Conservation (phyloP, 352 stramenopile species). For the Phytopythium sindhum region DNA sequence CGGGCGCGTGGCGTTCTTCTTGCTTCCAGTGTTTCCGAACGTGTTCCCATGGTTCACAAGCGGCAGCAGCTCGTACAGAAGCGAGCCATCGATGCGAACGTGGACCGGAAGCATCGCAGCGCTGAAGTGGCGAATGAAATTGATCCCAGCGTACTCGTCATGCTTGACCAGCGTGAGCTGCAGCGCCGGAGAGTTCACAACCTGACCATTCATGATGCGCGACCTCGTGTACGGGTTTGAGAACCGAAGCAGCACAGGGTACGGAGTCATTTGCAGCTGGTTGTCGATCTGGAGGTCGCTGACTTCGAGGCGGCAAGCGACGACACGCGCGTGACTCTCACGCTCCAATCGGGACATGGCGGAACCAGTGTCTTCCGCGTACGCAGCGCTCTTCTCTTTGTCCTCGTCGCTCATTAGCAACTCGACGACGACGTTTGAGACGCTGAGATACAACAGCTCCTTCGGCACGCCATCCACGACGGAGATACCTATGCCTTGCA, state of each 20-base stretch:
- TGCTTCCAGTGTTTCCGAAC: constrained; percentile 22
- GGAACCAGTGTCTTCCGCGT: constrained; percentile 41
- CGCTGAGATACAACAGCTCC: constrained; percentile 76
- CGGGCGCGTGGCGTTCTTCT: constrained; percentile 16
- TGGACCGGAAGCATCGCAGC: constrained; percentile 66
- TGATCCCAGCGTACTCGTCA: constrained; percentile 81
- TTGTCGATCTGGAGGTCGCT: constrained; percentile 88
- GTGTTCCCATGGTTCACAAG: constrained; percentile 56
- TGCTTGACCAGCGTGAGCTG: constrained; percentile 81
- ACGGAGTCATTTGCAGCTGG: constrained; percentile 76
- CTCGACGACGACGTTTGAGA: constrained; percentile 64
- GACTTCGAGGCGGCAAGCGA: constrained; percentile 66
- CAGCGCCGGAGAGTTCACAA: constrained; percentile 59
- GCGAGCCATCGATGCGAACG: constrained; percentile 74
- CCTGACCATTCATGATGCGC: constrained; percentile 46
- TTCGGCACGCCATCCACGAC: constrained; percentile 70
- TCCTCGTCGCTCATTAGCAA: constrained; percentile 49
- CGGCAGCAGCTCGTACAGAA: constrained; percentile 74
- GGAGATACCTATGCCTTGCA: constrained; percentile 77
- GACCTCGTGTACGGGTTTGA: constrained; percentile 55
- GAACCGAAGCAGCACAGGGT: constrained; percentile 82
- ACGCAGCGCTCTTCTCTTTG: constrained; percentile 25
- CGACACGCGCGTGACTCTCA: constrained; percentile 49
- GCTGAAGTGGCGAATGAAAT: constrained; percentile 87
- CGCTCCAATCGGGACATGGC: constrained; percentile 51